Conservation (phyloP, 805 yeast genomes). For the Sungouiella blattae region DNA sequence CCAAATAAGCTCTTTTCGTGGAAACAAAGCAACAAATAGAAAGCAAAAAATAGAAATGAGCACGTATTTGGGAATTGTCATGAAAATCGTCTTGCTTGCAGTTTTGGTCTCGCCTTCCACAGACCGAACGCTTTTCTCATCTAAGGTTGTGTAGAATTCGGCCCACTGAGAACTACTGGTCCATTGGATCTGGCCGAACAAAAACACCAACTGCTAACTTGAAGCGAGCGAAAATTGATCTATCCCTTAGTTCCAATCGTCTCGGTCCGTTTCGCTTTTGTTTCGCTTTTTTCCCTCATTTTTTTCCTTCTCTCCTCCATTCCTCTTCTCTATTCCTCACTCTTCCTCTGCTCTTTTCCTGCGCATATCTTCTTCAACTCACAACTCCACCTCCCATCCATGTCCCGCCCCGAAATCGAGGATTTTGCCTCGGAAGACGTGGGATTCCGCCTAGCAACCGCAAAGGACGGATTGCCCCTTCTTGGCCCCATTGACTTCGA, state of each 20-base stretch:
- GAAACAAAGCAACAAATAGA: no score
- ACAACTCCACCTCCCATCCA: neutral
- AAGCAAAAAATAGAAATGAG: no score
- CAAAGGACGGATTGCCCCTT: slow-evolving; percentile 26
- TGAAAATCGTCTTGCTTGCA: no score
- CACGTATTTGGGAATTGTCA: no score
- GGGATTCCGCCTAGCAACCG: slow-evolving; percentile 43
- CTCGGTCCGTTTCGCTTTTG: neutral
- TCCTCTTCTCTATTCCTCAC: neutral
- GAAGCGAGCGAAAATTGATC: no score
- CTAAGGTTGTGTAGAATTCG: no score
- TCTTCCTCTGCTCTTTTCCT: neutral
- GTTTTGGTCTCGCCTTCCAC: no score
- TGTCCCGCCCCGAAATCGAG: slow-evolving; percentile 9
- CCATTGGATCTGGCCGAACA: no score
- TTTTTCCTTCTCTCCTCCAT: neutral
- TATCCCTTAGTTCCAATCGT: neutral
- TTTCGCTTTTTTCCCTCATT: neutral
- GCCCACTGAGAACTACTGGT: no score
- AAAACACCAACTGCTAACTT: no score
- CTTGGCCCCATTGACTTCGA: slow-evolving; percentile 27
- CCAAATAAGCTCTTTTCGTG: no score
- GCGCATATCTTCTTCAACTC: neutral
- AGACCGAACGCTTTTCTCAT: no score
- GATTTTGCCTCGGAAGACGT: slow-evolving; percentile 35